Evolutionary conservation across 768 basidiomycete genomes (phyloP).

Genomic region (Hygrocybe punicea): DNA sequence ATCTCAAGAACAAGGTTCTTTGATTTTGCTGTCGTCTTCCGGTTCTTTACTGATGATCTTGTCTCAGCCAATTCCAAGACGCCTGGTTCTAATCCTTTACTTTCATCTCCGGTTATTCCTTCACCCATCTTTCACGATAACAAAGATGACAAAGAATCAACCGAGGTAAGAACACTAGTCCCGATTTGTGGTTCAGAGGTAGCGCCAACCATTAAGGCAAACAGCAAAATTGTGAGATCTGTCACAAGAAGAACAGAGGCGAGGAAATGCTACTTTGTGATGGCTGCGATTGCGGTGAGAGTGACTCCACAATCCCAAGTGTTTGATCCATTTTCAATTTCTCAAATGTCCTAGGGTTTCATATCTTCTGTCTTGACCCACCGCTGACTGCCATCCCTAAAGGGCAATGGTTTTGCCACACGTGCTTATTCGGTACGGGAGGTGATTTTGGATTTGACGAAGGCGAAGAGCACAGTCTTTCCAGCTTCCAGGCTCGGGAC

Average conservation of each 20-base stretch:
- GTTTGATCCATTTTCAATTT: constrained; percentile 9
- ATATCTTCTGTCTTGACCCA: constrained; percentile 95
- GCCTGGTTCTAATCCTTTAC: constrained; percentile 20
- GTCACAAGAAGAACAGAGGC: constrained; percentile 81
- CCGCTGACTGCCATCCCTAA: constrained; percentile 82
- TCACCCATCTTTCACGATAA: constrained; percentile 50
- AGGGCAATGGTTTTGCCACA: constrained; percentile 94
- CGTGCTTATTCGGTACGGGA: constrained; percentile 86
- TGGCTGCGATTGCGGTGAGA: constrained; percentile 74
- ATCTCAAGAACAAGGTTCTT: constrained; percentile 47
- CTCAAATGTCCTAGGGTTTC: constrained; percentile 64
- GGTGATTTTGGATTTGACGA: constrained; percentile 98
- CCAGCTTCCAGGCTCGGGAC: constrained; percentile 90
- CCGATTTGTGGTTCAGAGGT: constrained; percentile 21
- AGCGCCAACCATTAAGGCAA: constrained; percentile 22
- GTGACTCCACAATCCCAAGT: not conserved
- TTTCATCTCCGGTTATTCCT: constrained; percentile 38
- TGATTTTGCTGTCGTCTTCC: constrained; percentile 27
- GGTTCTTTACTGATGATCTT: constrained; percentile 8
- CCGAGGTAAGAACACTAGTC: constrained; percentile 47
- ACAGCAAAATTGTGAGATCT: constrained; percentile 89
- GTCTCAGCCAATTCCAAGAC: constrained; percentile 39
- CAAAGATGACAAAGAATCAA: constrained; percentile 44
- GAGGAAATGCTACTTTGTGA: constrained; percentile 92
- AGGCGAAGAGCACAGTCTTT: constrained; percentile 90